Conservation (phyloP, 306 rosid species). For the Vigna hirtella region DNA sequence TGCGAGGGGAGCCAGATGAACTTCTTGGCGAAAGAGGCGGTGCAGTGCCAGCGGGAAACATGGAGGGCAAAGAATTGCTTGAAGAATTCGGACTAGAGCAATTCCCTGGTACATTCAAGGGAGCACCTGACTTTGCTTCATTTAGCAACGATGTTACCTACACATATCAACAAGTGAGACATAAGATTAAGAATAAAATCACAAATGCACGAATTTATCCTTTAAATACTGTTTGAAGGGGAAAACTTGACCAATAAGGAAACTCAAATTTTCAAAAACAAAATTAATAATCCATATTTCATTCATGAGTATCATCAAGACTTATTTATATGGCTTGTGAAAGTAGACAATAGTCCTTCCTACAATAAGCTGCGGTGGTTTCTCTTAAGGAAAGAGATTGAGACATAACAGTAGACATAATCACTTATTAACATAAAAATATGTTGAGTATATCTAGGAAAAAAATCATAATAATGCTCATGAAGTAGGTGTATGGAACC, state of each 20-base stretch:
- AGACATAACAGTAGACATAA: constrained; percentile 29
- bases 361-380: not conserved
- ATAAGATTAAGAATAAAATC: constrained; percentile 33
- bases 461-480: constrained; percentile 30
- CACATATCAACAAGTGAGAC: constrained; percentile 30
- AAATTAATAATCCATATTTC: constrained; percentile 17
- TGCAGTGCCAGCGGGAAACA: constrained; percentile 99
- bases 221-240: not conserved
- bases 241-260: constrained; percentile 7
- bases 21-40: constrained; percentile 98
- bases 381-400: constrained; percentile 9
- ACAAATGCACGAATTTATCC: constrained; percentile 1
- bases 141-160: constrained; percentile 81
- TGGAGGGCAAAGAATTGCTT: constrained; percentile 86
- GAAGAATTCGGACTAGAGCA: constrained; percentile 94
- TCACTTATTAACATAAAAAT: not conserved
- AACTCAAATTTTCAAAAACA: not conserved
- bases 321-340: constrained; percentile 10
- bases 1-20: constrained; percentile 91
- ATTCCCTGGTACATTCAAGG: constrained; percentile 89
- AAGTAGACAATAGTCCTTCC: constrained; percentile 7
- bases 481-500: constrained; percentile 16
- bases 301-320: constrained; percentile 29
- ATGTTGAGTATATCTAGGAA: not conserved
- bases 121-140: constrained; percentile 91